A percentile compares a stretch with the other conserved stretches of the same genome.
Conservation (phyloP, 2,329 filamentous ascomycete genomes). For the Gyromitra esculenta region DNA sequence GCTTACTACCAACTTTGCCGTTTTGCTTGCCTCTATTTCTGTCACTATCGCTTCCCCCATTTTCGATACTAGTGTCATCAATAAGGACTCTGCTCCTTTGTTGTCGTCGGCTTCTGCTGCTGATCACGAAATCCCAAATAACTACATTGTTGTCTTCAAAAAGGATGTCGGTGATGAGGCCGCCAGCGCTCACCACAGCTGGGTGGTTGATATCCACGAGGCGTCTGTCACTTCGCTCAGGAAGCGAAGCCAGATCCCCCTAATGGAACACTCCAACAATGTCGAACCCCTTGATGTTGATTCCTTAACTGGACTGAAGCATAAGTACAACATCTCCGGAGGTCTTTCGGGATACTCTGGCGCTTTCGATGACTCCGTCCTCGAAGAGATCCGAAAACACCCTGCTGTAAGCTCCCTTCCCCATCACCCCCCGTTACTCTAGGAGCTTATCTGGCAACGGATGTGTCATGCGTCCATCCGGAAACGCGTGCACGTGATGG, state of each 20-base stretch:
- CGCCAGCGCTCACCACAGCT: slow-evolving; percentile 82
- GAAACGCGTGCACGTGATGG: slow-evolving; percentile 40
- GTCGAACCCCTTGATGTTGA: slow-evolving; percentile 50
- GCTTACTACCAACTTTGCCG: slow-evolving; percentile 76
- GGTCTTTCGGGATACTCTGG: slow-evolving; percentile 90
- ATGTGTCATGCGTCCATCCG: slow-evolving; percentile 32
- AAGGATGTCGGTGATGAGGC: slow-evolving; percentile 81
- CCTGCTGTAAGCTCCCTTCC: slow-evolving; percentile 82
- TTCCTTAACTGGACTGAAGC: slow-evolving; percentile 83
- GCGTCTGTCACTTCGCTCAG: slow-evolving; percentile 82
- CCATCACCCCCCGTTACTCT: slow-evolving; percentile 26
- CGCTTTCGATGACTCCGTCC: slow-evolving; percentile 91
- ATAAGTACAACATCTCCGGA: slow-evolving; percentile 91
- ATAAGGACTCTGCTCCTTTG: slow-evolving; percentile 85
- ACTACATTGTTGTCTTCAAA: slow-evolving; percentile 99
- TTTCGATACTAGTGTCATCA: slow-evolving; percentile 80
- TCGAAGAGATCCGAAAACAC: slow-evolving; percentile 92
- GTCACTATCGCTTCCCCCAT: slow-evolving; percentile 70
- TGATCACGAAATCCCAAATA: slow-evolving; percentile 81
- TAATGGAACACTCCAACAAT: slow-evolving; percentile 61
- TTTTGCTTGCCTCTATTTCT: slow-evolving; percentile 70
- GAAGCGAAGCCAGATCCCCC: slow-evolving; percentile 81
- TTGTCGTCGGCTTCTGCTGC: slow-evolving; percentile 78
- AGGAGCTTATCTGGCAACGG: slow-evolving; percentile 40
- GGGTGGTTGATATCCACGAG: slow-evolving; percentile 87